phyloP scores from a whole-genome alignment of 371 early-diverging fungal genomes.

The Coemansia sp. region DNA sequence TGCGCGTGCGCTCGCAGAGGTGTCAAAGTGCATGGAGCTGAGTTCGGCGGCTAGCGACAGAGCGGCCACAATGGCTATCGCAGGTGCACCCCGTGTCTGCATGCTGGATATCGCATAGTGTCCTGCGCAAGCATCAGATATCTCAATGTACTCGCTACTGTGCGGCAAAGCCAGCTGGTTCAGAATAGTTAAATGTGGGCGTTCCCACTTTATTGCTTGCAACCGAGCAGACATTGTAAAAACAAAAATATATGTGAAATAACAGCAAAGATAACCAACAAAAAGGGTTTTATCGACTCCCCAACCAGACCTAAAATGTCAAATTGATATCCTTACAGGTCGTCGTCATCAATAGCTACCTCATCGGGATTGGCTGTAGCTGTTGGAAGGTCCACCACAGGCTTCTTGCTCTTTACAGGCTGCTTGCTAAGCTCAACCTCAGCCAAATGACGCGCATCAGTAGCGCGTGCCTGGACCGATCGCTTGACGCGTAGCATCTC shows the following conservation, averaged over 20 bases:
- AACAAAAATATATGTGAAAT: background rate
- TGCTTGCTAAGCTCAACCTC: conserved; percentile 10
- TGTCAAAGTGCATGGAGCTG: conserved; percentile 31
- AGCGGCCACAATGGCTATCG: conserved; percentile 95
- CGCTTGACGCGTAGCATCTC: conserved; percentile 97
- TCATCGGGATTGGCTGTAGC: conserved; percentile 16
- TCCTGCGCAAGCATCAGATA: conserved; percentile 69
- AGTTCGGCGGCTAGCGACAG: conserved; percentile 88
- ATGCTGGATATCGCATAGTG: conserved; percentile 90
- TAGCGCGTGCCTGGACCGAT: conserved; percentile 78
- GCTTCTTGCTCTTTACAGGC: background rate
- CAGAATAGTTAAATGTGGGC: conserved; percentile 71
- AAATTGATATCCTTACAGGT: background rate
- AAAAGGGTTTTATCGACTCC: no score
- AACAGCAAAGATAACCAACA: no score
- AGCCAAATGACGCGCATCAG: conserved; percentile 56
- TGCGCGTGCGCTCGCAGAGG: conserved; percentile 49
- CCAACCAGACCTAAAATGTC: no score
- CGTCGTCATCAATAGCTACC: conserved; percentile 14
- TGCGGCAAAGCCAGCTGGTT: conserved; percentile 94
- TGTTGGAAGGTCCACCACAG: background rate
- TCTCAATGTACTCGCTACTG: conserved; percentile 73
- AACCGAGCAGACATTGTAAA: conserved; percentile 38
- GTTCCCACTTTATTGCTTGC: conserved; percentile 77
- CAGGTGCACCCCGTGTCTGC: conserved; percentile 95